A percentile compares a stretch with the other conserved stretches of the same genome.
These are phyloP conservation scores for Ceratobasidium sp. DNA, from an alignment of 1,284 basidiomycete genomes.

Conservation along the genomic window DNA sequence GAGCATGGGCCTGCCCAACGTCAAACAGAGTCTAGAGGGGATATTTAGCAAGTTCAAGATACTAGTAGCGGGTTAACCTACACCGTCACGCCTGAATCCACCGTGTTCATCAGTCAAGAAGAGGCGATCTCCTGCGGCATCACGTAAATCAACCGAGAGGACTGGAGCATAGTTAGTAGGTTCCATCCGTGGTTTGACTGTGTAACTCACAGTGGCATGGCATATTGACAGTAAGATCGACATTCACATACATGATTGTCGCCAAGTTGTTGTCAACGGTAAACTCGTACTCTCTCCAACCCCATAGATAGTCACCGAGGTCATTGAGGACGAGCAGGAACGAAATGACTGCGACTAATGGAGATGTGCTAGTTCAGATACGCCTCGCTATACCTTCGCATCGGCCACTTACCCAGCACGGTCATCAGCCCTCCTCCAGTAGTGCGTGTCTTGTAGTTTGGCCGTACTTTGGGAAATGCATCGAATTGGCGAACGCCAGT, in stretches of 20 bases:
- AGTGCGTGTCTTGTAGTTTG: conserved; percentile 85
- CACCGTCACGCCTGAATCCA: conserved; percentile 84
- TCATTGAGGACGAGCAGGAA: conserved; percentile 83
- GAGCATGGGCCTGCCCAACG: conserved; percentile 75
- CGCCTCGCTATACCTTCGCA: not conserved
- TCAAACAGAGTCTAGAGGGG: conserved; percentile 74
- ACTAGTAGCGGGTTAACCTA: conserved; percentile 51
- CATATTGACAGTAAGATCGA: conserved; percentile 90
- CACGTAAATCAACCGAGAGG: conserved; percentile 86
- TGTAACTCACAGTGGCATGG: conserved; percentile 80
- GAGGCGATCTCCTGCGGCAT: conserved; percentile 88
- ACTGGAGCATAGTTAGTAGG: conserved; percentile 55
- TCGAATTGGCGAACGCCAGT: conserved; percentile 64
- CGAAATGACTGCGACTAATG: conserved; percentile 73
- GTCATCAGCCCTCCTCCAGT: conserved; percentile 88
- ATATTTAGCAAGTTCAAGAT: conserved; percentile 29
- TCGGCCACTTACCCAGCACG: conserved; percentile 50
- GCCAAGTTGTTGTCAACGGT: conserved; percentile 70
- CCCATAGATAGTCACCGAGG: conserved; percentile 86
- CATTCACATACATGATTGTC: conserved; percentile 78
- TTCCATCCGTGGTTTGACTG: not conserved
- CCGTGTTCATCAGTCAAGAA: conserved; percentile 67
- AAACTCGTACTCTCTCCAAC: conserved; percentile 86
- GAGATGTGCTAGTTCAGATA: not conserved
- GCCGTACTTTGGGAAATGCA: conserved; percentile 87